phyloP scores from a whole-genome alignment of 768 basidiomycete genomes.

The Hericium alpestre region DNA sequence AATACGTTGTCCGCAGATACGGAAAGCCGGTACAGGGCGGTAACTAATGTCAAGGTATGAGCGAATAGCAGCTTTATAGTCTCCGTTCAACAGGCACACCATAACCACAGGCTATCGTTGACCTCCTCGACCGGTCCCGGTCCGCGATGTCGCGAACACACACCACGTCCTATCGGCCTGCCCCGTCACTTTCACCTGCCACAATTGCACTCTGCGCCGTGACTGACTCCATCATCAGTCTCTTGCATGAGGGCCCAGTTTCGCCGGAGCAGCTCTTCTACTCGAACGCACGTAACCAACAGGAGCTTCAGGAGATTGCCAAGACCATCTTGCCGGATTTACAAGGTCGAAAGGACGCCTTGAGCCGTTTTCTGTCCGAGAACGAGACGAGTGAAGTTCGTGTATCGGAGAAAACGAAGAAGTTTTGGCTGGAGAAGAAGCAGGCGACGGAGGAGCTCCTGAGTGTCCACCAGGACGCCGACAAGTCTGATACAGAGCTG shows the following conservation, averaged over 20 bases:
- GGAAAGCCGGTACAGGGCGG: slow-evolving; percentile 71
- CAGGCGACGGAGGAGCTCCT: slow-evolving; percentile 31
- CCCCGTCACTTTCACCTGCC: slow-evolving; percentile 68
- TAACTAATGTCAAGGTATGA: slow-evolving; percentile 62
- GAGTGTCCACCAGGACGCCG: slow-evolving; percentile 35
- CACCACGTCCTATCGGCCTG: slow-evolving; percentile 62
- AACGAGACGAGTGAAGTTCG: slow-evolving; percentile 36
- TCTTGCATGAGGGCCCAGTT: slow-evolving; percentile 53
- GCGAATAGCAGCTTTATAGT: neutral
- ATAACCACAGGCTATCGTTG: slow-evolving; percentile 48
- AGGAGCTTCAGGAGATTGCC: slow-evolving; percentile 40
- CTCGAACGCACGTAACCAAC: slow-evolving; percentile 48
- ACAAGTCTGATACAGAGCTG: slow-evolving; percentile 29
- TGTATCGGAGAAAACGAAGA: slow-evolving; percentile 52
- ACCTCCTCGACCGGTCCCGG: slow-evolving; percentile 78
- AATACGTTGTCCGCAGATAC: slow-evolving; percentile 60
- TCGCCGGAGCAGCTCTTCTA: slow-evolving; percentile 53
- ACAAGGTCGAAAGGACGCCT: slow-evolving; percentile 34
- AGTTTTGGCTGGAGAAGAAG: slow-evolving; percentile 52
- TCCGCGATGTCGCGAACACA: slow-evolving; percentile 56
- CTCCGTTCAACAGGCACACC: slow-evolving; percentile 5
- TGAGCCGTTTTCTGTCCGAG: slow-evolving; percentile 42
- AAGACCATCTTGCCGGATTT: slow-evolving; percentile 31
- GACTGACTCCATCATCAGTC: slow-evolving; percentile 35
- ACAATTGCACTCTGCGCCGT: slow-evolving; percentile 57